These are phyloP conservation scores for Tripterygium wilfordii DNA, from an alignment of 177 flowering plant species.

Conservation along the genomic window DNA sequence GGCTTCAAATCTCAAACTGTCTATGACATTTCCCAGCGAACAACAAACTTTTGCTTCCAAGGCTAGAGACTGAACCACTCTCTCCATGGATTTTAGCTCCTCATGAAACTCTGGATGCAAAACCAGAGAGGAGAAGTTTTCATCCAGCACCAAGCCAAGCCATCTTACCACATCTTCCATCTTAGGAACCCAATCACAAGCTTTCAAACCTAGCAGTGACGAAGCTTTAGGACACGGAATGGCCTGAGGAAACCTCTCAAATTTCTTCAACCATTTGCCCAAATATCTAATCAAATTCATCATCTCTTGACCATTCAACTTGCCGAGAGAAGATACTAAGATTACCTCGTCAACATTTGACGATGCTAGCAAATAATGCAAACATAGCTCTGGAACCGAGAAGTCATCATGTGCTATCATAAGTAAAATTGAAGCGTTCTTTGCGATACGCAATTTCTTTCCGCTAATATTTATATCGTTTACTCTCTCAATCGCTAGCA, in stretches of 20 bases:
- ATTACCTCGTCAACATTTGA: slow-evolving; percentile 50
- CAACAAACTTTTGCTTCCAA: slow-evolving; percentile 59
- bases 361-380: slow-evolving; percentile 73
- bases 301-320: slow-evolving; percentile 55
- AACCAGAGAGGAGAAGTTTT: slow-evolving; percentile 68
- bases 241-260: slow-evolving; percentile 77
- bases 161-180: slow-evolving; percentile 50
- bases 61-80: slow-evolving; percentile 42
- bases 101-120: slow-evolving; percentile 61
- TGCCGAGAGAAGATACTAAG: slow-evolving; percentile 45
- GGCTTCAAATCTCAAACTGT: slow-evolving; percentile 35
- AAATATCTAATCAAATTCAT: slow-evolving; percentile 55
- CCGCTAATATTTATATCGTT: slow-evolving; percentile 13
- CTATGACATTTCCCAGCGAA: slow-evolving; percentile 37
- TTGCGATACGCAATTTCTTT: slow-evolving; percentile 31
- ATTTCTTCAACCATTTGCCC: slow-evolving; percentile 86
- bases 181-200: slow-evolving; percentile 72
- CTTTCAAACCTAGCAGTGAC: slow-evolving; percentile 36
- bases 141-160: slow-evolving; percentile 68
- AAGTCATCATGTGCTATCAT: slow-evolving; percentile 84
- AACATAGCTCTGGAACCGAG: slow-evolving; percentile 55
- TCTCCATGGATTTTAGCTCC: slow-evolving; percentile 55
- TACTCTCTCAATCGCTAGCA: slow-evolving; percentile 43
- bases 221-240: slow-evolving; percentile 47
- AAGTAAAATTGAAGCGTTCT: slow-evolving; percentile 58